Evolutionary conservation across 495 filamentous ascomycete genomes (phyloP).

Genomic region (Neurospora sp.): DNA sequence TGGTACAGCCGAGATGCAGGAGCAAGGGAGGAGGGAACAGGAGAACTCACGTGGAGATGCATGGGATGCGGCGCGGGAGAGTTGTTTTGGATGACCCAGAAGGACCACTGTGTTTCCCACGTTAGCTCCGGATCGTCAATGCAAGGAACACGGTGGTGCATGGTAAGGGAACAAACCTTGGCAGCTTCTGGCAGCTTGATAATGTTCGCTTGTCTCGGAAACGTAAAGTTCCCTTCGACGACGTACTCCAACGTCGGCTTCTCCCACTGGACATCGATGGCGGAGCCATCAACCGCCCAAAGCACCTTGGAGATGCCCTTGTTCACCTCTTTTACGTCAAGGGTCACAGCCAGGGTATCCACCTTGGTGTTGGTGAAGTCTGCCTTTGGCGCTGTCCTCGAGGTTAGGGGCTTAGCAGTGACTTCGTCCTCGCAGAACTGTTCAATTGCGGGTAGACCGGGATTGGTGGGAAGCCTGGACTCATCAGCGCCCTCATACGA

Average conservation of each 20-base stretch:
- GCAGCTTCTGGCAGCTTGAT: constrained; percentile 27
- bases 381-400: not conserved
- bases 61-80: constrained; percentile 30
- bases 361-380: not conserved
- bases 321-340: not conserved
- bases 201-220: constrained; percentile 23
- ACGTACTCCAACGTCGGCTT: constrained; percentile 30
- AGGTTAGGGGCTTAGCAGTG: not conserved
- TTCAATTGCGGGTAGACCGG: constrained; percentile 1
- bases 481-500: constrained; percentile 2
- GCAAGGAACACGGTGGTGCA: not conserved
- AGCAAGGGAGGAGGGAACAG: not conserved
- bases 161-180: constrained; percentile 28
- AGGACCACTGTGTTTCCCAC: constrained; percentile 24
- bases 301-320: not conserved
- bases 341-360: not conserved
- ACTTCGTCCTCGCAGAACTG: constrained; percentile 4
- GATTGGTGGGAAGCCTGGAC: constrained; percentile 2
- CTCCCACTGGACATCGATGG: constrained; percentile 20
- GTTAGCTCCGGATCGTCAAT: constrained; percentile 8
- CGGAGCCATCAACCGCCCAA: constrained; percentile 17
- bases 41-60: constrained; percentile 36
- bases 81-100: constrained; percentile 30
- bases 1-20: not conserved
- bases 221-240: constrained; percentile 23